Conservation (phyloP, 2,329 filamentous ascomycete genomes). For the Fusarium floridanum region DNA sequence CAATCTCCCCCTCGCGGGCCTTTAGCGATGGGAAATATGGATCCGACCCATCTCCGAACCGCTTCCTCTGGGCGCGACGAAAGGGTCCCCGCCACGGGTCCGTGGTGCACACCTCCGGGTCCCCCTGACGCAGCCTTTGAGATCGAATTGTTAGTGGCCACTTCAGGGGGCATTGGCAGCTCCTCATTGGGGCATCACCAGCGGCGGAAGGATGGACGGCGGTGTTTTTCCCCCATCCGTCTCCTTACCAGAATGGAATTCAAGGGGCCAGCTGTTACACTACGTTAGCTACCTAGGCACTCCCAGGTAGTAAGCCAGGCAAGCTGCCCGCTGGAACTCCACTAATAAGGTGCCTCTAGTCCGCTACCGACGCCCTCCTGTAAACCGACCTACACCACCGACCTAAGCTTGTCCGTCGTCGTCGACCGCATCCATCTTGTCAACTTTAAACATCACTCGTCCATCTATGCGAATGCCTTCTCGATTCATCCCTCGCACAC, state of each 20-base stretch:
- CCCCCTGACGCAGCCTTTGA: slow-evolving; percentile 11
- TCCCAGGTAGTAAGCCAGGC: slow-evolving; percentile 6
- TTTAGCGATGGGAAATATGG: slow-evolving; percentile 27
- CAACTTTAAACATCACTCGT: slow-evolving; percentile 22
- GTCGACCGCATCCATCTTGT: slow-evolving; percentile 15
- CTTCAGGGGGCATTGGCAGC: slow-evolving; percentile 19
- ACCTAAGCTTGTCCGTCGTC: slow-evolving; percentile 17
- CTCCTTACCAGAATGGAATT: slow-evolving; percentile 2
- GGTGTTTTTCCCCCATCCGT: not conserved
- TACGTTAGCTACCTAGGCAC: not conserved
- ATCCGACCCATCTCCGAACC: slow-evolving; percentile 24
- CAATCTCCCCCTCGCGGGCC: slow-evolving; percentile 1
- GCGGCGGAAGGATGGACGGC: not conserved
- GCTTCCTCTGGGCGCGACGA: slow-evolving; percentile 13
- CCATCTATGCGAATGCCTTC: slow-evolving; percentile 28
- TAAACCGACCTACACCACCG: slow-evolving; percentile 28
- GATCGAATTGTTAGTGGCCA: slow-evolving; percentile 22
- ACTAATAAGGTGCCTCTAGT: slow-evolving; percentile 29
- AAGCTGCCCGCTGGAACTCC: slow-evolving; percentile 26
- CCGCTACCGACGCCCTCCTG: slow-evolving; percentile 35
- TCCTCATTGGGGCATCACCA: slow-evolving; percentile 20
- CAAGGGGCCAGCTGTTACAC: slow-evolving; percentile 13
- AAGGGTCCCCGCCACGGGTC: slow-evolving; percentile 22
- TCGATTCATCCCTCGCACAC: slow-evolving; percentile 26
- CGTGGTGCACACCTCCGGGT: not conserved